A percentile compares a stretch with the other conserved stretches of the same genome.
phyloP scores from a whole-genome alignment of 345 rosid genomes.

The Trapa bicornis region DNA sequence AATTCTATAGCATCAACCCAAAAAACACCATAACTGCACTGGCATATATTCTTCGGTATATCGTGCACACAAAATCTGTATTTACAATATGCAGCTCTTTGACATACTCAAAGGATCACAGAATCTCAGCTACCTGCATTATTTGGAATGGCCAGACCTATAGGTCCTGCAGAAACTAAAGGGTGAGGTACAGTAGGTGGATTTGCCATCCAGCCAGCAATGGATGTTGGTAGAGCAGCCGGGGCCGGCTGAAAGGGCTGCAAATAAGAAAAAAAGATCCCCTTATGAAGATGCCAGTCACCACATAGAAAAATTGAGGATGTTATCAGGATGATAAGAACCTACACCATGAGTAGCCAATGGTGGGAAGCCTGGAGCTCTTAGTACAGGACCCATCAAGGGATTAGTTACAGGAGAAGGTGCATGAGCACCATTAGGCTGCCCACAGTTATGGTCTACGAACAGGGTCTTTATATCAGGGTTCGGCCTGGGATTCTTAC shows the following conservation, averaged over 20 bases:
- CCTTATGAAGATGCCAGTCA: constrained; percentile 12
- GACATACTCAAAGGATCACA: not conserved
- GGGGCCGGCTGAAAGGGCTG: constrained; percentile 71
- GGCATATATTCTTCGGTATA: constrained; percentile 1
- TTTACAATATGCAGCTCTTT: not conserved
- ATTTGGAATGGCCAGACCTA: constrained; percentile 45
- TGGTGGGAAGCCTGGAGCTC: constrained; percentile 49
- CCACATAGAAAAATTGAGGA: constrained; percentile 3
- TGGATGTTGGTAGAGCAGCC: constrained; percentile 49
- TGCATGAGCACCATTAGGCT: constrained; percentile 57
- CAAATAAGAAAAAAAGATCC: not conserved
- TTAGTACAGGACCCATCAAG: constrained; percentile 49
- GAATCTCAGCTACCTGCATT: constrained; percentile 36
- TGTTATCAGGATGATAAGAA: constrained; percentile 5
- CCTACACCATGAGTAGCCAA: constrained; percentile 64
- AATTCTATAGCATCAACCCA: too few species aligned
- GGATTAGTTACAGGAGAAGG: constrained; percentile 73
- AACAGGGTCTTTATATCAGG: constrained; percentile 79
- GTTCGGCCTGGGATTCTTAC: constrained; percentile 68
- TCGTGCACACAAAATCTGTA: not conserved
- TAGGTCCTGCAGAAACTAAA: constrained; percentile 55
- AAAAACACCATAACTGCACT: not conserved
- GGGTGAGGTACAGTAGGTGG: constrained; percentile 57
- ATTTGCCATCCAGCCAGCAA: constrained; percentile 80
- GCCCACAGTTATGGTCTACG: constrained; percentile 72